These are phyloP conservation scores for Stemphylium beticola DNA, from an alignment of 2,329 filamentous ascomycete species.

Conservation along the genomic window DNA sequence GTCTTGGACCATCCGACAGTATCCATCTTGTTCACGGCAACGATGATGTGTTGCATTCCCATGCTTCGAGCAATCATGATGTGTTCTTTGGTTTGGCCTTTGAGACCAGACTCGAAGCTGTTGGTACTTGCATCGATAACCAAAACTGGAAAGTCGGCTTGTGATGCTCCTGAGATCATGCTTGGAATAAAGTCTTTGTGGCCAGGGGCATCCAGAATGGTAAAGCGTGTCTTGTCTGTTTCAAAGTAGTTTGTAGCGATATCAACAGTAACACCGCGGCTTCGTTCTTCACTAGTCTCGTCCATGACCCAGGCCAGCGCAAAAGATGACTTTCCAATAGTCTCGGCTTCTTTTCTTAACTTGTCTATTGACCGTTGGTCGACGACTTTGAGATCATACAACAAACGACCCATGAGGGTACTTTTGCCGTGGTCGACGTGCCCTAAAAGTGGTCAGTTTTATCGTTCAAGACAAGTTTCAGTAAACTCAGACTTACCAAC, in stretches of 20 bases:
- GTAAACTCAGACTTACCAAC: constrained; percentile 67
- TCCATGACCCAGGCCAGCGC: constrained; percentile 97
- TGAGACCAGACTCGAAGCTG: constrained; percentile 91
- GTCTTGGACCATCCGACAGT: constrained; percentile 81
- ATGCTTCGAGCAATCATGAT: constrained; percentile 88
- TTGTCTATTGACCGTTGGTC: constrained; percentile 88
- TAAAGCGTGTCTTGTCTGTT: constrained; percentile 84
- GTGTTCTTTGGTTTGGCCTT: constrained; percentile 93
- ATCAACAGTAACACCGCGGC: constrained; percentile 92
- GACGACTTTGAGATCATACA: constrained; percentile 87
- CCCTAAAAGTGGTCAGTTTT: constrained; percentile 57
- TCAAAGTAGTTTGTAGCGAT: constrained; percentile 95
- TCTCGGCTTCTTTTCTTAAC: constrained; percentile 86
- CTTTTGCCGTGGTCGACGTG: constrained; percentile 98
- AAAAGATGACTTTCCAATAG: constrained; percentile 92
- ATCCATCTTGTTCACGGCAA: constrained; percentile 96
- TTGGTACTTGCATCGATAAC: constrained; percentile 91
- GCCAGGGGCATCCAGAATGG: constrained; percentile 92
- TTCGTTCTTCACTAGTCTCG: constrained; percentile 85
- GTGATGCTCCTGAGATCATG: constrained; percentile 96
- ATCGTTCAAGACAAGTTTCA: background rate
- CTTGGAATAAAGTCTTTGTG: constrained; percentile 97
- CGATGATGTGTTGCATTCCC: constrained; percentile 84
- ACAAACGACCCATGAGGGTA: constrained; percentile 92
- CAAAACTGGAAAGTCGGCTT: constrained; percentile 93